These are phyloP conservation scores for Papilionanthe hybrid DNA, from an alignment of 116 monocot genomes.

Conservation along the genomic window DNA sequence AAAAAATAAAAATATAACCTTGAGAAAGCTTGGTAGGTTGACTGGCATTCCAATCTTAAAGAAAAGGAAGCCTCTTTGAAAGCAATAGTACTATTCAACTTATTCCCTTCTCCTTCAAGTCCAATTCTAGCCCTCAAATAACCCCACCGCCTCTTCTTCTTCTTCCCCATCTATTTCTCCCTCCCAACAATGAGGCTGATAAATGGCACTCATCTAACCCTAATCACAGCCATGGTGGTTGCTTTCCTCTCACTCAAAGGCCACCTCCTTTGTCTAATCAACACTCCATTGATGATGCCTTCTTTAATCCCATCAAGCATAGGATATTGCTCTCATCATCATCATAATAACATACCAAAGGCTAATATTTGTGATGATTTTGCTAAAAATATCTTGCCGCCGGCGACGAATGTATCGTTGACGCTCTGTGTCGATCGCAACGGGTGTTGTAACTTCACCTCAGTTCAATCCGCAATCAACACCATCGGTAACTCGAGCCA, in stretches of 20 bases:
- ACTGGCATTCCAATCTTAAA: constrained; percentile 23
- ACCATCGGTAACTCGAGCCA: constrained; percentile 27
- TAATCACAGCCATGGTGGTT: constrained; percentile 23
- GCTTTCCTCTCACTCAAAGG: constrained; percentile 25
- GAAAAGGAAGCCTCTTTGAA: constrained; percentile 38
- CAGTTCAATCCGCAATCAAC: constrained; percentile 69
- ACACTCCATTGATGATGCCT: too few relatives aligned
- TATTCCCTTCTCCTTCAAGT: constrained; percentile 7
- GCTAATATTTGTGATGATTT: constrained; percentile 48
- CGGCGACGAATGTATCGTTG: constrained; percentile 30
- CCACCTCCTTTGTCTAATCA: constrained; percentile 1
- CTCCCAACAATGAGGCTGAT: constrained; percentile 9
- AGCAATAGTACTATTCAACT: constrained; percentile 37
- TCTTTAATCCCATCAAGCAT: not conserved
- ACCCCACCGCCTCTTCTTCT: constrained; percentile 8
- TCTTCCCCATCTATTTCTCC: not conserved
- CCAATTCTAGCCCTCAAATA: constrained; percentile 32
- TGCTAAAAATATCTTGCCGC: constrained; percentile 44
- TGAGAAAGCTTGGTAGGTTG: constrained; percentile 9
- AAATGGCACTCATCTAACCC: constrained; percentile 11
- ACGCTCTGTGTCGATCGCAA: constrained; percentile 71
- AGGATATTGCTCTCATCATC: not conserved
- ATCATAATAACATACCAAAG: constrained; percentile 15
- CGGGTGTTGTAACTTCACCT: constrained; percentile 86
- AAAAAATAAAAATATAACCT: not conserved